Percentiles rank a stretch among this genome's conserved stretches.
Evolutionary conservation across 768 basidiomycete genomes (phyloP).

Genomic region (Kwoniella shandongensis): DNA sequence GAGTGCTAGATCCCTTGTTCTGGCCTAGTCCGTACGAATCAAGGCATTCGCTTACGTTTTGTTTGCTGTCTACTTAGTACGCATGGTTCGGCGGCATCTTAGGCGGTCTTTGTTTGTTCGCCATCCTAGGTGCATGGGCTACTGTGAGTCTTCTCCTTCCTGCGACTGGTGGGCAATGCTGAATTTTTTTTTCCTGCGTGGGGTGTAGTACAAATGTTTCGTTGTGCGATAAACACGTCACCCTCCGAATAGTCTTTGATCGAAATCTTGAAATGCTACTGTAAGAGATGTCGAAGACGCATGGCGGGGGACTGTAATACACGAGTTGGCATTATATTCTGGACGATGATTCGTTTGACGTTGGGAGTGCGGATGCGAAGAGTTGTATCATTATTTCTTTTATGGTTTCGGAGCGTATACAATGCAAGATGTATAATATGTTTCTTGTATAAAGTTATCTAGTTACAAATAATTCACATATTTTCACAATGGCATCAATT

Average conservation of each 20-base stretch:
- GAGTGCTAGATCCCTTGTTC: conserved; percentile 28
- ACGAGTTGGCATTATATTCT: too few relatives aligned
- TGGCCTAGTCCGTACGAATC: conserved; percentile 2
- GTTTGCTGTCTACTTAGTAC: conserved; percentile 52
- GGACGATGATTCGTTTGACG: too few relatives aligned
- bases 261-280: too few relatives aligned
- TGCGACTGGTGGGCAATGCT: neutral
- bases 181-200: neutral
- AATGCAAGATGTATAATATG: too few relatives aligned
- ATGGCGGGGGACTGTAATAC: too few relatives aligned
- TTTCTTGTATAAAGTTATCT: too few relatives aligned
- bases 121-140: conserved; percentile 63
- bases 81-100: conserved; percentile 89
- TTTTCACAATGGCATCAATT: too few relatives aligned
- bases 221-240: conserved; percentile 13
- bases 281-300: too few relatives aligned
- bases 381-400: too few relatives aligned
- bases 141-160: conserved; percentile 36
- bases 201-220: conserved; percentile 19
- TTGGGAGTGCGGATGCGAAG: too few relatives aligned
- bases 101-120: conserved; percentile 74
- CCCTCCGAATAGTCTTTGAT: neutral
- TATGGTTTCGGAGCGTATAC: too few relatives aligned
- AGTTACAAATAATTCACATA: too few relatives aligned
- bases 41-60: neutral